Percentiles rank a stretch among this genome's conserved stretches.
These are phyloP conservation scores for Leptographium procerum DNA, from an alignment of 2,329 filamentous ascomycete species.

Conservation along the genomic window DNA sequence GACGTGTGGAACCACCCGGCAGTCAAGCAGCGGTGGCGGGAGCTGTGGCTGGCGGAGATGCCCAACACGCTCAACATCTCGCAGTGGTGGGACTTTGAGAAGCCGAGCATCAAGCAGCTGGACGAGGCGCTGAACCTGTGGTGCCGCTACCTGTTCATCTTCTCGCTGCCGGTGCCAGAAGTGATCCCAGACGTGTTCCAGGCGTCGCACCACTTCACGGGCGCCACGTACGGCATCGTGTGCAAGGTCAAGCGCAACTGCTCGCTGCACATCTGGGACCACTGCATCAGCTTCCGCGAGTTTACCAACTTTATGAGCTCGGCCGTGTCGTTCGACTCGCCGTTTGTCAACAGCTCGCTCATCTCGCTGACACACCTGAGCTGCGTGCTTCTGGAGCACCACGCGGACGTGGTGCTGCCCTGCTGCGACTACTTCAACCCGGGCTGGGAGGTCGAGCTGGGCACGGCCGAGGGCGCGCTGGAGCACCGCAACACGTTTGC, in stretches of 20 bases:
- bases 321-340: constrained; percentile 9
- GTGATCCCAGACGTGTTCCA: constrained; percentile 44
- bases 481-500: constrained; percentile 40
- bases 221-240: constrained; percentile 42
- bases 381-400: constrained; percentile 21
- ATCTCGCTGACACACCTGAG: constrained; percentile 13
- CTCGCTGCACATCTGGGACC: constrained; percentile 46
- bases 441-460: constrained; percentile 46
- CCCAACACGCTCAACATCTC: constrained; percentile 16
- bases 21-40: constrained; percentile 31
- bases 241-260: constrained; percentile 43
- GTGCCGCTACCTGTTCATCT: constrained; percentile 38
- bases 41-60: constrained; percentile 32
- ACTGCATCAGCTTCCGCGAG: constrained; percentile 45
- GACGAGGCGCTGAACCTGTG: constrained; percentile 20
- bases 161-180: constrained; percentile 44
- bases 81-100: constrained; percentile 20
- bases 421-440: constrained; percentile 46
- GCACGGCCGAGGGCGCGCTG: constrained; percentile 38
- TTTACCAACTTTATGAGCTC: constrained; percentile 26
- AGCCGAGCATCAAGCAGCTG: constrained; percentile 21
- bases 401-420: constrained; percentile 41
- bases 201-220: constrained; percentile 44
- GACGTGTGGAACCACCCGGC: constrained; percentile 34
- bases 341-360: constrained; percentile 15